Evolutionary conservation across 352 stramenopile genomes (phyloP).

Genomic region (Pythium plurisporium): DNA sequence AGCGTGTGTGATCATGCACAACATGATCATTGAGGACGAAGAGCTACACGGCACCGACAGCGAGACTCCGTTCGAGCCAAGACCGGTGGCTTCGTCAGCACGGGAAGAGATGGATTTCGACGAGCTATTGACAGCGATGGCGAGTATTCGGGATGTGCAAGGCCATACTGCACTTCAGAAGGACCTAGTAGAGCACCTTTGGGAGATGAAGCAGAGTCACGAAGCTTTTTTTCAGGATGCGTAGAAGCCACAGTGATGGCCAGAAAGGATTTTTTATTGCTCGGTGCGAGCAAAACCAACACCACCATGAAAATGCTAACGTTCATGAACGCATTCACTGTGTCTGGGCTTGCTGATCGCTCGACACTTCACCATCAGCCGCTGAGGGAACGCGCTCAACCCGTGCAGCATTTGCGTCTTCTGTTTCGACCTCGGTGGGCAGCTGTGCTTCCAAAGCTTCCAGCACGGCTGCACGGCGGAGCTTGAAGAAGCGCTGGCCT

Average conservation of each 20-base stretch:
- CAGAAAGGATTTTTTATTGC: not conserved
- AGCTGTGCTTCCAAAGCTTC: not conserved
- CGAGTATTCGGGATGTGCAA: not conserved
- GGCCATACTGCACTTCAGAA: not conserved
- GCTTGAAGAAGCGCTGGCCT: not conserved
- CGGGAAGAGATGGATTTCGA: not conserved
- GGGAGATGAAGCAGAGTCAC: not conserved
- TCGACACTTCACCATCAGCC: too few species aligned
- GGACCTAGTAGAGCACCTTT: slow-evolving; percentile 6
- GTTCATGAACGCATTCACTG: too few species aligned
- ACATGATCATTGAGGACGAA: slow-evolving; percentile 8
- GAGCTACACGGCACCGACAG: not conserved
- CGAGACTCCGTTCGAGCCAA: not conserved
- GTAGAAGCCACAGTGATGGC: not conserved
- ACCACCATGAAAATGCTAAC: too few species aligned
- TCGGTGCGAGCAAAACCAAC: not conserved
- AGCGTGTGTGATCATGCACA: slow-evolving; percentile 19
- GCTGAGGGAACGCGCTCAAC: too few species aligned
- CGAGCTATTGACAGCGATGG: not conserved
- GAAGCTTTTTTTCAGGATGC: not conserved
- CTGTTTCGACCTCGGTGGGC: not conserved
- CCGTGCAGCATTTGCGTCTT: not conserved
- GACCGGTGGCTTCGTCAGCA: not conserved
- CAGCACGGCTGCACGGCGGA: not conserved
- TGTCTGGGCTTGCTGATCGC: too few species aligned